Percentiles rank a stretch among this genome's conserved stretches.
These are phyloP conservation scores for Sclerotinia spermophila DNA, from an alignment of 2,329 filamentous ascomycete genomes.

Conservation along the genomic window DNA sequence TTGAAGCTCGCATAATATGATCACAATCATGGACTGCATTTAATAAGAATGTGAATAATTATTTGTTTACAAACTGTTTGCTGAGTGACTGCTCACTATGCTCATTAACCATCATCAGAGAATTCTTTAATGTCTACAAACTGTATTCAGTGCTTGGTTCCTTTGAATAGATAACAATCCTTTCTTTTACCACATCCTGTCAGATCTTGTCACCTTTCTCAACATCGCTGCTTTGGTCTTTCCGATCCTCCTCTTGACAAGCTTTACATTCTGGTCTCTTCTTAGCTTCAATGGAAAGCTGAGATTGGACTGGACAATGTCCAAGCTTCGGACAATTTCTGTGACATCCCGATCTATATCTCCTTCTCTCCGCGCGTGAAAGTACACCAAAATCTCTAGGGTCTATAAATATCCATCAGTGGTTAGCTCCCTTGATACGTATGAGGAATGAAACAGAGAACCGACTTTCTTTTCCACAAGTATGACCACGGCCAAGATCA, in stretches of 20 bases:
- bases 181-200: neutral
- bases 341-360: no score
- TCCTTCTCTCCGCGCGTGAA: no score
- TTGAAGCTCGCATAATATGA: neutral
- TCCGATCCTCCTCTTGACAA: neutral
- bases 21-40: neutral
- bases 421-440: no score
- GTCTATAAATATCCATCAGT: no score
- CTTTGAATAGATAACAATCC: neutral
- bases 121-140: neutral
- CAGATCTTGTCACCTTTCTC: neutral
- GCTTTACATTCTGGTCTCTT: neutral
- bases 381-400: no score
- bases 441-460: neutral
- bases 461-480: neutral
- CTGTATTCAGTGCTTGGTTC: neutral
- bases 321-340: no score
- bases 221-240: no score
- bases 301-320: no score
- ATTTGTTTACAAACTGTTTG: neutral
- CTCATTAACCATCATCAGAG: neutral
- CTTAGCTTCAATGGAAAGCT: no score
- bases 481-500: neutral
- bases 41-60: neutral
- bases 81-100: neutral